phyloP scores from a whole-genome alignment of 2,329 filamentous ascomycete species.

The Metarhizium brunneum region DNA sequence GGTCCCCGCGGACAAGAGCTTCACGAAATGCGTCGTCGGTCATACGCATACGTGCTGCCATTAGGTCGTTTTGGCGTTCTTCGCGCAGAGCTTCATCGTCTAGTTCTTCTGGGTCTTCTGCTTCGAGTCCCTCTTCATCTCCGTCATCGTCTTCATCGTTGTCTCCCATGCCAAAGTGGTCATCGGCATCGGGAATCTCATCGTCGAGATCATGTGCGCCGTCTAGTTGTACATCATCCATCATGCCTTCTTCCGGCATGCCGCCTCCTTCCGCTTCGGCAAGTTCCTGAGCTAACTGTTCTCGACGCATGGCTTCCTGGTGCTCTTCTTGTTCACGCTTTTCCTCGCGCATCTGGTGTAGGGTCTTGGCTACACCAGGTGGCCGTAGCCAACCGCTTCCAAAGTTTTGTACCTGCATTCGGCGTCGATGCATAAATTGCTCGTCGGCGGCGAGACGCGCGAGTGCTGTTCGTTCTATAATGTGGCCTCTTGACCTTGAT shows the following conservation, averaged over 20 bases:
- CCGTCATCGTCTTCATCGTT: slow-evolving; percentile 30
- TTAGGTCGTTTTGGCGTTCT: slow-evolving; percentile 38
- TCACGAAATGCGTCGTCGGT: slow-evolving; percentile 54
- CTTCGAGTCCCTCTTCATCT: slow-evolving; percentile 27
- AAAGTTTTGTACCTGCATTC: slow-evolving; percentile 75
- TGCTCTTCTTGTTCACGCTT: slow-evolving; percentile 81
- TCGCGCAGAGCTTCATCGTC: slow-evolving; percentile 30
- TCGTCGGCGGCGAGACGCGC: slow-evolving; percentile 69
- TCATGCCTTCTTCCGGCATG: slow-evolving; percentile 34
- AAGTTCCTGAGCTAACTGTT: slow-evolving; percentile 64
- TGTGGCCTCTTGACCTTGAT: slow-evolving; percentile 30
- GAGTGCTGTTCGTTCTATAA: slow-evolving; percentile 52
- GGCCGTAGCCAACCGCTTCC: slow-evolving; percentile 87
- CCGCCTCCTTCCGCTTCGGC: slow-evolving; percentile 49
- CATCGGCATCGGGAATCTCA: slow-evolving; percentile 55
- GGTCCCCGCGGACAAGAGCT: slow-evolving; percentile 42
- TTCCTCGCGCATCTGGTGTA: slow-evolving; percentile 86
- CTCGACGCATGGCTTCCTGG: slow-evolving; percentile 60
- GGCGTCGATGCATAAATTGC: slow-evolving; percentile 63
- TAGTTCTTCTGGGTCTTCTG: slow-evolving; percentile 30
- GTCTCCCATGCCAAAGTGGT: slow-evolving; percentile 41
- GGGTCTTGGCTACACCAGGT: slow-evolving; percentile 78
- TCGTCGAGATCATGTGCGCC: slow-evolving; percentile 57
- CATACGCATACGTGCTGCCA: slow-evolving; percentile 42
- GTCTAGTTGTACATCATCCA: slow-evolving; percentile 48